A percentile compares a stretch with the other conserved stretches of the same genome.
Conservation (phyloP, 805 yeast genomes). For the Nakazawaea wickerhamii region DNA sequence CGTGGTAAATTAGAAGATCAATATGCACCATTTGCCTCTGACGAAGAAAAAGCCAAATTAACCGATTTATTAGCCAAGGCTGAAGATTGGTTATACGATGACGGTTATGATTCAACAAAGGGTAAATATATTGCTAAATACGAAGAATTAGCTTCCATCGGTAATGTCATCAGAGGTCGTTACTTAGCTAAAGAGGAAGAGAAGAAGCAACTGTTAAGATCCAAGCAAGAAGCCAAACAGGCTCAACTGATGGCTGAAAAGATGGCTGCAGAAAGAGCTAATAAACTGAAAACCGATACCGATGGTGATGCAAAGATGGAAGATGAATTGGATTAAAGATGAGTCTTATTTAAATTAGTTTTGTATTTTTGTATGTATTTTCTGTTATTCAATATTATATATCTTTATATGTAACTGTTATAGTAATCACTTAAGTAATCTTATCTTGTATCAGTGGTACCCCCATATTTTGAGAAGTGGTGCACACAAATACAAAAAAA, state of each 20-base stretch:
- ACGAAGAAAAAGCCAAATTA: slow-evolving; percentile 81
- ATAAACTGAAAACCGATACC: slow-evolving; percentile 33
- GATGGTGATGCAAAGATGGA: slow-evolving; percentile 34
- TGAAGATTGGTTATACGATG: slow-evolving; percentile 98
- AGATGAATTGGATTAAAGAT: slow-evolving; percentile 23
- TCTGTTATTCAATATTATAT: too few species aligned
- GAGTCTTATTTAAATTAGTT: too few species aligned
- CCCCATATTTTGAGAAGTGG: too few species aligned
- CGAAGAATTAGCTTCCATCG: slow-evolving; percentile 92
- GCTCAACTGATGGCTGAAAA: slow-evolving; percentile 80
- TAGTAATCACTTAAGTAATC: too few species aligned
- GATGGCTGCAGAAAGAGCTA: slow-evolving; percentile 73
- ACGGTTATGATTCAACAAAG: slow-evolving; percentile 93
- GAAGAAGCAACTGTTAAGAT: slow-evolving; percentile 81
- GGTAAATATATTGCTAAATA: slow-evolving; percentile 96
- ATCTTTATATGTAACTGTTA: too few species aligned
- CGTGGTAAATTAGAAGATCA: slow-evolving; percentile 95
- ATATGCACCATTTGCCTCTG: slow-evolving; percentile 83
- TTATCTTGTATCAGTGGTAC: too few species aligned
- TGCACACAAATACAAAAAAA: too few species aligned
- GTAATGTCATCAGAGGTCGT: slow-evolving; percentile 94
- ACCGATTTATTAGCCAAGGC: slow-evolving; percentile 70
- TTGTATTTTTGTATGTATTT: too few species aligned
- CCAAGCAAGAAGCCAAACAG: slow-evolving; percentile 83
- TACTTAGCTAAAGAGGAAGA: slow-evolving; percentile 93